These are phyloP conservation scores for Fraxinus platypoda DNA, from an alignment of 305 asterid genomes.

Conservation along the genomic window DNA sequence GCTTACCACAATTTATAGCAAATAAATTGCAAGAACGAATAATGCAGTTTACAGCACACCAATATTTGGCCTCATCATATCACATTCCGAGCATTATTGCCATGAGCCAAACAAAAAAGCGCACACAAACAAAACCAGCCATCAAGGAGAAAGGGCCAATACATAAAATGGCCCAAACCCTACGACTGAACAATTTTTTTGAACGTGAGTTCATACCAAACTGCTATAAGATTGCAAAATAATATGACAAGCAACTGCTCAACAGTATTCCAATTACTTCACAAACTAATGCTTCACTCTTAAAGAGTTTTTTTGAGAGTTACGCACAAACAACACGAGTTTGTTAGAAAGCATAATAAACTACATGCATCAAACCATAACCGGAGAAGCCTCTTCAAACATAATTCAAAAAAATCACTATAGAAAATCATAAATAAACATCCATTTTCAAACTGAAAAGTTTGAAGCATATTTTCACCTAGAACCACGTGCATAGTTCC, in stretches of 20 bases:
- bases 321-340: not conserved
- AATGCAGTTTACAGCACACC: not conserved
- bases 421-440: not conserved
- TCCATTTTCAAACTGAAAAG: constrained; percentile 1
- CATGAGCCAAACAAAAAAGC: not conserved
- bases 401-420: not conserved
- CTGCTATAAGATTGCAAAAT: not conserved
- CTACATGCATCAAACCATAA: not conserved
- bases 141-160: not conserved
- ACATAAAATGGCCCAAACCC: not conserved
- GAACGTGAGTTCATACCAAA: not conserved
- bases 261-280: constrained; percentile 6
- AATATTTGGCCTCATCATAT: not conserved
- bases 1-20: not conserved
- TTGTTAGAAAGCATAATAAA: not conserved
- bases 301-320: not conserved
- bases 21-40: not conserved
- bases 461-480: constrained; percentile 37
- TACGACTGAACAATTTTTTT: not conserved
- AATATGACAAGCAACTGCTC: not conserved
- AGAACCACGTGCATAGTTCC: constrained; percentile 67
- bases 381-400: not conserved
- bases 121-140: not conserved
- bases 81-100: not conserved
- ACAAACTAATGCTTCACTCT: constrained; percentile 13